Evolutionary conservation across 164 flowering plant genomes (phyloP).

Genomic region (Annona cherimola): DNA sequence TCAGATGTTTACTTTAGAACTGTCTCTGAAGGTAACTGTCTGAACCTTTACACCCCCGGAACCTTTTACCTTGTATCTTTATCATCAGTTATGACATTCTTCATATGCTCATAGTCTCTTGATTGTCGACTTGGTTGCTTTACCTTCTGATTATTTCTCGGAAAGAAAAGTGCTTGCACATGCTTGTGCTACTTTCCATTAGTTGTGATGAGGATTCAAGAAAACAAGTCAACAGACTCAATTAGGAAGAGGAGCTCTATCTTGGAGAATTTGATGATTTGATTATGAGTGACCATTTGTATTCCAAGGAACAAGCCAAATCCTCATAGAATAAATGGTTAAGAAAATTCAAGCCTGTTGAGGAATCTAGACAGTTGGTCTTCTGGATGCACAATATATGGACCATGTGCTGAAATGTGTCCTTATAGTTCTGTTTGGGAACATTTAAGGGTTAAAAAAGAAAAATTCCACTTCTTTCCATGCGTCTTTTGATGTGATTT

Average conservation of each 20-base stretch:
- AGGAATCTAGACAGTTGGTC: too few relatives aligned
- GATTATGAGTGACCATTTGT: conserved; percentile 29
- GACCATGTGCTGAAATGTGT: too few relatives aligned
- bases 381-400: too few relatives aligned
- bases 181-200: conserved; percentile 47
- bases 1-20: conserved; percentile 61
- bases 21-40: conserved; percentile 49
- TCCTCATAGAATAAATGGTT: conserved; percentile 34
- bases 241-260: conserved; percentile 70
- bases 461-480: too few relatives aligned
- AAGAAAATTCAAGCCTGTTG: conserved; percentile 5
- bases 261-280: conserved; percentile 65
- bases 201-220: conserved; percentile 25
- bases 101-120: not conserved
- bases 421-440: too few relatives aligned
- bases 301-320: conserved; percentile 35
- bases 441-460: too few relatives aligned
- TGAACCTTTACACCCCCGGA: not conserved
- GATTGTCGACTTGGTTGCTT: not conserved
- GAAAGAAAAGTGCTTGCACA: conserved; percentile 49
- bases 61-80: not conserved
- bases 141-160: not conserved
- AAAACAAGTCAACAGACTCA: conserved; percentile 11
- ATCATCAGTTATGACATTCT: not conserved
- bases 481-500: too few relatives aligned